These are phyloP conservation scores for Ceratocystis destructans DNA, from an alignment of 2,329 filamentous ascomycete genomes.

Conservation along the genomic window DNA sequence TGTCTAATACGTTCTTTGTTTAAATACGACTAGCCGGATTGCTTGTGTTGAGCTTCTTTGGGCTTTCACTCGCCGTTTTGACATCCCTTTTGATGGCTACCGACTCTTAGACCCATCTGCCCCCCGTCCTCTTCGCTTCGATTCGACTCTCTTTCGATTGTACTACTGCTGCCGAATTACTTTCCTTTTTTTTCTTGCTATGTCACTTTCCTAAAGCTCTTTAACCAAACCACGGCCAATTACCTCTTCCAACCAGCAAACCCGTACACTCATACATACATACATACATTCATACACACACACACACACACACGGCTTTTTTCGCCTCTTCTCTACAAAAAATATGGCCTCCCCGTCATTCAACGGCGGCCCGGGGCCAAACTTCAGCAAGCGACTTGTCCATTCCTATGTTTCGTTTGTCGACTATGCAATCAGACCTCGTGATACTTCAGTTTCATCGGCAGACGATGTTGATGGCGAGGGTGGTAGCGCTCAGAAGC, in stretches of 20 bases:
- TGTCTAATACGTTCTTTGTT: not conserved
- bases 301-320: not conserved
- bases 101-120: not conserved
- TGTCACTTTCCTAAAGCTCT: not conserved
- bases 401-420: constrained; percentile 10
- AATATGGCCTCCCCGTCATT: not conserved
- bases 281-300: not conserved
- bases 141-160: not conserved
- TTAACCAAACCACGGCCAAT: not conserved
- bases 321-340: not conserved
- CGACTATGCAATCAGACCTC: constrained; percentile 2
- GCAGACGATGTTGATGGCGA: constrained; percentile 10
- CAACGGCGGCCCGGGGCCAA: not conserved
- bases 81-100: not conserved
- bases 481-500: constrained; percentile 22
- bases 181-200: not conserved
- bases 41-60: not conserved
- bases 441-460: constrained; percentile 7
- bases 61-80: not conserved
- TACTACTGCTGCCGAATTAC: not conserved
- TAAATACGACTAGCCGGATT: not conserved
- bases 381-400: not conserved
- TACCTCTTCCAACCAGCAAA: not conserved
- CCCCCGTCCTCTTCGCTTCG: not conserved
- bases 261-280: not conserved